Base-by-base conservation (phyloP, 2,329 filamentous ascomycete species). In the Ambrosiella xylebori region DNA sequence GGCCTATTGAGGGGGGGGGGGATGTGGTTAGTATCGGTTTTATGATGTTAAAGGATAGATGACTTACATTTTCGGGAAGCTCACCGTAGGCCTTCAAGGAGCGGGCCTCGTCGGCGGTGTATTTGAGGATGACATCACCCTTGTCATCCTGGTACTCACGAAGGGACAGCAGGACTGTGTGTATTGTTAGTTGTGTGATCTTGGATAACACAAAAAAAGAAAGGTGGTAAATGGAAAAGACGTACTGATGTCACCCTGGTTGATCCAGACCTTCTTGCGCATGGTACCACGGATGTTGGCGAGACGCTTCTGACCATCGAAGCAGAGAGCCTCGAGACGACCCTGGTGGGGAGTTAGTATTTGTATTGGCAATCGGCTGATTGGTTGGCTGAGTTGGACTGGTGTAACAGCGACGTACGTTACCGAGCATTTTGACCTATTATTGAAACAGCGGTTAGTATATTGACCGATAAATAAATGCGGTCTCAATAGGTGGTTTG, bases 181-280 rank as follows among this genome's bases (percentile, higher is more conserved):
- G 41, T 11, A 4, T 38, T n/a, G 50, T 58, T 58, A 58, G 57
- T 45, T 12, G 19, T 19, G 27, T 3, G 27, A 27, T 27, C 27
- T 27, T 27, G 15, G 27, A 11, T 45, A 35, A 9, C 15, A 27
- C 4, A 5, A 9, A 45, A 17, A 27, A 27, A 27, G 27, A 27
- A 45, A 27, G 37, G 1, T 15, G 2, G 19, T 4, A 35, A 12
- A 27, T 6, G 12, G 7, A 53, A 6, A 38, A 8, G 52, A 57
- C 59, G 39, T 61, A 61, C 59, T 63, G 70, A 95, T 95, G 71
- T 95, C 88, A 69, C 89, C 89, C 76, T 95, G 89, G 79, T 95
- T 96, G 80, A 96, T 96, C 89, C 89, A 96, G 73, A 97, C 93
- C 81, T 98, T 98, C 81, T 98, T 98, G 68, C 93, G 84, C 68